phyloP scores from a whole-genome alignment of 768 basidiomycete species.

The Russula sp. region DNA sequence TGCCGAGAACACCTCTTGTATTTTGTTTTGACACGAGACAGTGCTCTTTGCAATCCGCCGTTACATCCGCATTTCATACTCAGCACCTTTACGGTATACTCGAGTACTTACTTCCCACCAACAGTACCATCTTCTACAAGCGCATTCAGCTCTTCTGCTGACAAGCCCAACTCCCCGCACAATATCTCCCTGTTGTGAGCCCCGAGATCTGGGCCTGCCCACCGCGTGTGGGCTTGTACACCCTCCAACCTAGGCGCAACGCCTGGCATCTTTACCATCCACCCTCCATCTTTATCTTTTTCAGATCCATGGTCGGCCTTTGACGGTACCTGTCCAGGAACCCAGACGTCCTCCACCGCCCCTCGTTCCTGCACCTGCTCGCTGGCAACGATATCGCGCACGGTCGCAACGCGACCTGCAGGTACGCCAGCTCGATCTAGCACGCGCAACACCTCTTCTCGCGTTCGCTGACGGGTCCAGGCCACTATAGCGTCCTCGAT shows the following conservation, averaged over 20 bases:
- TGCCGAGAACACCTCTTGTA: not conserved
- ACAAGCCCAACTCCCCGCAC: slow-evolving; percentile 34
- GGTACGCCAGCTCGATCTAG: slow-evolving; percentile 58
- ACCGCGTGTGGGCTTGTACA: slow-evolving; percentile 53
- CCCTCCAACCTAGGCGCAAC: slow-evolving; percentile 64
- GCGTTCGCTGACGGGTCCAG: slow-evolving; percentile 53
- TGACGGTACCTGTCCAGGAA: slow-evolving; percentile 33
- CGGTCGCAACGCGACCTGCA: slow-evolving; percentile 59
- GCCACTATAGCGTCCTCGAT: slow-evolving; percentile 61
- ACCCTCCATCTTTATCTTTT: slow-evolving; percentile 40
- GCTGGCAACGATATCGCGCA: slow-evolving; percentile 59
- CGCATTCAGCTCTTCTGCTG: slow-evolving; percentile 31
- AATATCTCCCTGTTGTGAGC: slow-evolving; percentile 39
- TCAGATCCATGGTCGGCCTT: not conserved
- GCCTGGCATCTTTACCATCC: slow-evolving; percentile 66
- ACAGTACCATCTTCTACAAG: slow-evolving; percentile 25
- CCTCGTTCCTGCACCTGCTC: slow-evolving; percentile 56
- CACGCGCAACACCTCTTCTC: slow-evolving; percentile 51
- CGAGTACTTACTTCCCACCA: not conserved
- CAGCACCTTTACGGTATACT: not conserved
- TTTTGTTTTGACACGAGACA: not conserved
- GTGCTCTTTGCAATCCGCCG: not conserved
- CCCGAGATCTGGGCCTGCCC: slow-evolving; percentile 71
- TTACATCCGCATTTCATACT: slow-evolving; percentile 4
- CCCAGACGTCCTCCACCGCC: slow-evolving; percentile 57